A percentile compares a stretch with the other conserved stretches of the same genome.
Conservation (phyloP, 768 basidiomycete species). For the Rossbeevera mucosa region DNA sequence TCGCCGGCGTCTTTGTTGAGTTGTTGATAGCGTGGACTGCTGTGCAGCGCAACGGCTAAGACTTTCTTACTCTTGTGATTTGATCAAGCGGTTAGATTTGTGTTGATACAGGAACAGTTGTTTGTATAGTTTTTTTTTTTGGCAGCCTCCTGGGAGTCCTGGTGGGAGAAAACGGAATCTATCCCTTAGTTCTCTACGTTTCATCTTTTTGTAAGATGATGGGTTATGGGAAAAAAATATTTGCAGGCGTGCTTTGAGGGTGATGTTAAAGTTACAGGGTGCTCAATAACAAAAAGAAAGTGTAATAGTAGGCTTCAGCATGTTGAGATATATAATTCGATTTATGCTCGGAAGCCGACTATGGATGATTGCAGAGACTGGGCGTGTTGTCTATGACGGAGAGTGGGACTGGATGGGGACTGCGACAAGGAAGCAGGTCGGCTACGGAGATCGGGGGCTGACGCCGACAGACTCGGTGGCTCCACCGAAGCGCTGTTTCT, state of each 20-base stretch:
- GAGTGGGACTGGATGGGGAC: slow-evolving; percentile 11
- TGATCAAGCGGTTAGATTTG: slow-evolving; percentile 13
- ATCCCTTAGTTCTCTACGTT: not conserved
- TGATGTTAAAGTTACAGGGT: slow-evolving; percentile 22
- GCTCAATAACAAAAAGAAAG: slow-evolving; percentile 17
- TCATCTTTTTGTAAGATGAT: not conserved
- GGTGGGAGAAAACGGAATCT: slow-evolving; percentile 9
- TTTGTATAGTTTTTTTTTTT: slow-evolving; percentile 10
- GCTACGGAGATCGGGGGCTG: slow-evolving; percentile 23
- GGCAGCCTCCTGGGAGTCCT: slow-evolving; percentile 3
- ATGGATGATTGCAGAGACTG: slow-evolving; percentile 9
- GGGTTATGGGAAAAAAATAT: not conserved
- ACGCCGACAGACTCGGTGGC: slow-evolving; percentile 18
- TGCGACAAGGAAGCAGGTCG: slow-evolving; percentile 11
- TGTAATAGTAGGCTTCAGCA: slow-evolving; percentile 11
- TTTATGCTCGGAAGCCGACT: slow-evolving; percentile 27
- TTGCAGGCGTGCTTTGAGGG: not conserved
- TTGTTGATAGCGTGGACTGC: slow-evolving; percentile 14
- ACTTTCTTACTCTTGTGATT: slow-evolving; percentile 9
- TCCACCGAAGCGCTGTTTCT: slow-evolving; percentile 4
- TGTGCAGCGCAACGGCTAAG: slow-evolving; percentile 15
- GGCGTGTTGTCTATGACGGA: slow-evolving; percentile 10
- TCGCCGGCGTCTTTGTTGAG: slow-evolving; percentile 9
- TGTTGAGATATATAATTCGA: slow-evolving; percentile 17
- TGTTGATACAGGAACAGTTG: slow-evolving; percentile 17